A percentile compares a stretch with the other conserved stretches of the same genome.
These are phyloP conservation scores for Boletus eberwhitei DNA, from an alignment of 768 basidiomycete genomes.

Conservation along the genomic window DNA sequence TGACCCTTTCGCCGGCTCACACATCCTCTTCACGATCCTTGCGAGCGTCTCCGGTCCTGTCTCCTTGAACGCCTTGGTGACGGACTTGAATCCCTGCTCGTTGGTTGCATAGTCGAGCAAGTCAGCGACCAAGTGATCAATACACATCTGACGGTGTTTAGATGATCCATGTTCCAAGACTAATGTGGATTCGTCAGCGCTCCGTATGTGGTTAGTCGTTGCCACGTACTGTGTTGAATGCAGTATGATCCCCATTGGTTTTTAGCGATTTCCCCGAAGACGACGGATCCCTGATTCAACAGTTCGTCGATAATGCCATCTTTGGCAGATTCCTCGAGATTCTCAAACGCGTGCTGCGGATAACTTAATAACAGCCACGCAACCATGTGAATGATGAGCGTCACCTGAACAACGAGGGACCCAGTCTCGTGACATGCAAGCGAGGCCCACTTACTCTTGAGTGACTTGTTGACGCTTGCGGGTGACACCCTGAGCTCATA, in stretches of 20 bases:
- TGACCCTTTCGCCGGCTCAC: conserved; percentile 80
- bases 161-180: conserved; percentile 84
- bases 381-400: background rate
- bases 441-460: conserved; percentile 87
- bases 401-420: conserved; percentile 81
- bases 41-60: conserved; percentile 75
- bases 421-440: conserved; percentile 90
- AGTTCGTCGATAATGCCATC: conserved; percentile 82
- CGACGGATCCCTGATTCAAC: conserved; percentile 63
- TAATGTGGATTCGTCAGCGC: conserved; percentile 26
- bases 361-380: conserved; percentile 8
- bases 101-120: conserved; percentile 76
- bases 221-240: conserved; percentile 71
- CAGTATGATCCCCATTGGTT: conserved; percentile 91
- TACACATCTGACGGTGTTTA: conserved; percentile 67
- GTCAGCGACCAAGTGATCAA: conserved; percentile 76
- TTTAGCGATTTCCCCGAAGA: conserved; percentile 77
- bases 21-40: conserved; percentile 75
- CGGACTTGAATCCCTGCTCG: conserved; percentile 85
- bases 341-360: conserved; percentile 76
- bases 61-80: conserved; percentile 84
- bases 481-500: conserved; percentile 1
- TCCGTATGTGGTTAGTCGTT: background rate
- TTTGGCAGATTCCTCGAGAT: conserved; percentile 78
- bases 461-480: conserved; percentile 75